These are phyloP conservation scores for Graphium sp. DNA, from an alignment of 2,329 filamentous ascomycete species.

Conservation along the genomic window DNA sequence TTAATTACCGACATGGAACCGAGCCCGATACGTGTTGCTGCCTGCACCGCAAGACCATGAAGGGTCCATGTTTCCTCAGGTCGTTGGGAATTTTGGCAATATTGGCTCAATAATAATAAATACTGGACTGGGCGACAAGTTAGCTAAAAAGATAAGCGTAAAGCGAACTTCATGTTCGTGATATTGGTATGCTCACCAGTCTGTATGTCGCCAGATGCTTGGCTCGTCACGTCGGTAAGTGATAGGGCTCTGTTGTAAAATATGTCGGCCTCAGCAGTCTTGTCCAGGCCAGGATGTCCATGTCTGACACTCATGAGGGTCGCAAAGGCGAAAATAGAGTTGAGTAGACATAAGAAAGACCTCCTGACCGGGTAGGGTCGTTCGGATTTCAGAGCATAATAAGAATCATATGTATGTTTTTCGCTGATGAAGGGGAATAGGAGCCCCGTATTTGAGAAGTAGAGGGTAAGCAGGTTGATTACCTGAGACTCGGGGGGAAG, in stretches of 20 bases:
- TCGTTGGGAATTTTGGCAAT: conserved; percentile 30
- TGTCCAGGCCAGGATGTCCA: conserved; percentile 12
- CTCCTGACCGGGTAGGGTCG: conserved; percentile 12
- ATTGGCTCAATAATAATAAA: conserved; percentile 26
- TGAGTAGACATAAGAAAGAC: conserved; percentile 27
- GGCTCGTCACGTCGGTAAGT: conserved; percentile 16
- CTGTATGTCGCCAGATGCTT: conserved; percentile 22
- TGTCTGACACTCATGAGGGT: conserved; percentile 13
- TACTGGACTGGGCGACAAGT: conserved; percentile 19
- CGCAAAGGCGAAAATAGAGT: conserved; percentile 26
- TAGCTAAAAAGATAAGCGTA: not conserved
- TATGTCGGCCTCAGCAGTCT: conserved; percentile 18
- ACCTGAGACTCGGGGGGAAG: conserved; percentile 1
- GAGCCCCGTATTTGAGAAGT: conserved; percentile 12
- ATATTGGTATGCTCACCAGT: conserved; percentile 2
- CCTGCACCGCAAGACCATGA: conserved; percentile 29
- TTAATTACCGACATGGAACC: conserved; percentile 20
- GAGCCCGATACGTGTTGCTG: conserved; percentile 28
- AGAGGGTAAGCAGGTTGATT: conserved; percentile 6
- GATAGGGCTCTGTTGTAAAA: conserved; percentile 21
- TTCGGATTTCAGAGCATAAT: conserved; percentile 8
- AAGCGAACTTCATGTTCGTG: not conserved
- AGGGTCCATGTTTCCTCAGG: conserved; percentile 31
- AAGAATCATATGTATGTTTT: conserved; percentile 9
- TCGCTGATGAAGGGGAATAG: conserved; percentile 14